phyloP scores from a whole-genome alignment of 768 basidiomycete species.

The Coprinellus aureogranulatus region DNA sequence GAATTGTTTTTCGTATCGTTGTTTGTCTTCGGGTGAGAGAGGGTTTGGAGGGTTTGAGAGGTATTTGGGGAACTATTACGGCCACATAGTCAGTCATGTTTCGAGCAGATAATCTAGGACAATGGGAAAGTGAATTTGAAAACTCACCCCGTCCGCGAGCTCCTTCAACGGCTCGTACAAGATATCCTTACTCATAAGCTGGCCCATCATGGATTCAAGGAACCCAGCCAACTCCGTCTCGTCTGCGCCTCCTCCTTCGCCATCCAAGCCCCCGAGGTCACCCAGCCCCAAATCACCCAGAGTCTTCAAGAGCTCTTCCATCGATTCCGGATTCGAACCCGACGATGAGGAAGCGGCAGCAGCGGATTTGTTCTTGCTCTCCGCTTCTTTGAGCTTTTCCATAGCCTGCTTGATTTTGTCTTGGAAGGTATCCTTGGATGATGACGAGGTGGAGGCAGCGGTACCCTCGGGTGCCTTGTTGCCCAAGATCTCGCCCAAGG shows the following conservation, averaged over 20 bases:
- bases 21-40: slow-evolving; percentile 55
- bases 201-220: slow-evolving; percentile 78
- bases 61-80: slow-evolving; percentile 71
- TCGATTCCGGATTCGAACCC: slow-evolving; percentile 31
- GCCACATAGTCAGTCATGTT: neutral
- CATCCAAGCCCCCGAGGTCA: slow-evolving; percentile 7
- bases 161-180: slow-evolving; percentile 88
- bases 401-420: slow-evolving; percentile 67
- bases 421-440: slow-evolving; percentile 47
- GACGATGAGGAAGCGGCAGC: too few species aligned
- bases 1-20: slow-evolving; percentile 64
- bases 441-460: neutral
- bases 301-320: slow-evolving; percentile 54
- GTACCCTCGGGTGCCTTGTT: neutral
- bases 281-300: slow-evolving; percentile 39
- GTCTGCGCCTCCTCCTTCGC: slow-evolving; percentile 30
- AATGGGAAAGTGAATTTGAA: neutral
- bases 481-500: slow-evolving; percentile 15
- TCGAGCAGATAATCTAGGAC: neutral
- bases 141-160: slow-evolving; percentile 60
- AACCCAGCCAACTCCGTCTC: slow-evolving; percentile 61
- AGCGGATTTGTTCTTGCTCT: slow-evolving; percentile 49
- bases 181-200: slow-evolving; percentile 78
- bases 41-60: slow-evolving; percentile 53
- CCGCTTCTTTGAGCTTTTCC: slow-evolving; percentile 70